A percentile compares a stretch with the other conserved stretches of the same genome.
Evolutionary conservation across 495 filamentous ascomycete genomes (phyloP).

Genomic region (Pyrenula massariospora): DNA sequence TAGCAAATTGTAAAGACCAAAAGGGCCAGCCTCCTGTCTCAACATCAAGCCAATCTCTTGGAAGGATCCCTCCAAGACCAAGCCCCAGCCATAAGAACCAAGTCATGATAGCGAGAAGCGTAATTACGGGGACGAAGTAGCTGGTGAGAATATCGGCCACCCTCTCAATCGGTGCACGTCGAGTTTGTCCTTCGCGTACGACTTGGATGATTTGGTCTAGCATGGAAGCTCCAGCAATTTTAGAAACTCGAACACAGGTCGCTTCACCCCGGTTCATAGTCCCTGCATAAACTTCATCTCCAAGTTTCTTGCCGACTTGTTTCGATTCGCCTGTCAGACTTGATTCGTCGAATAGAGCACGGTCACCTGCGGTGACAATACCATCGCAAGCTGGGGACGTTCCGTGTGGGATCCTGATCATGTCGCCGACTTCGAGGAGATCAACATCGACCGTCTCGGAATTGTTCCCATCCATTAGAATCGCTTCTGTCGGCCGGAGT

Average conservation of each 20-base stretch:
- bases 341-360: constrained; percentile 74
- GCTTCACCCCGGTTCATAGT: constrained; percentile 74
- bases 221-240: constrained; percentile 69
- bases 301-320: constrained; percentile 55
- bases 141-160: constrained; percentile 74
- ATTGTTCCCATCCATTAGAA: constrained; percentile 37
- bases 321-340: constrained; percentile 83
- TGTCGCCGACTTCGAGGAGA: constrained; percentile 71
- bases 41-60: constrained; percentile 51
- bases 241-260: constrained; percentile 57
- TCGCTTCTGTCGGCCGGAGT: constrained; percentile 68
- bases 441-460: constrained; percentile 46
- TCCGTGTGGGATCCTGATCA: constrained; percentile 65
- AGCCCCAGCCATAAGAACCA: constrained; percentile 77
- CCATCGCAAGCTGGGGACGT: constrained; percentile 82
- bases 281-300: constrained; percentile 70
- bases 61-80: constrained; percentile 56
- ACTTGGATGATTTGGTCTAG: constrained; percentile 83
- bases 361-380: constrained; percentile 40
- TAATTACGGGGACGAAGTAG: constrained; percentile 84
- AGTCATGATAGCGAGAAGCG: constrained; percentile 65
- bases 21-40: constrained; percentile 69
- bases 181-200: constrained; percentile 83
- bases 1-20: constrained; percentile 85
- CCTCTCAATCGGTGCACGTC: constrained; percentile 75